Evolutionary conservation across 139 green algal genomes (phyloP).

Genomic region (Micractinium conductrix): DNA sequence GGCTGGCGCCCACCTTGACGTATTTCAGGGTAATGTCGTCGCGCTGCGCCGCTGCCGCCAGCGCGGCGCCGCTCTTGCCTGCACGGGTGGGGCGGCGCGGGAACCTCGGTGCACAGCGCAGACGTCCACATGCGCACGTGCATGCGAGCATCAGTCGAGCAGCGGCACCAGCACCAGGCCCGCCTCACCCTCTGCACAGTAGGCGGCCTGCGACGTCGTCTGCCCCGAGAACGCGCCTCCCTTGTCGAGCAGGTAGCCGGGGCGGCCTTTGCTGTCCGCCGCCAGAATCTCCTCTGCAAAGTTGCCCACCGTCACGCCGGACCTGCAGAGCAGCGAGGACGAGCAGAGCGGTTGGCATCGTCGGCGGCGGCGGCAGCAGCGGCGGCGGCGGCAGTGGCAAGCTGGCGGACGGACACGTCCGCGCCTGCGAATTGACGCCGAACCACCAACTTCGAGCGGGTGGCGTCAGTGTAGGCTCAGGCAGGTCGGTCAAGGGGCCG

Average conservation of each 20-base stretch:
- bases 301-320: slow-evolving; percentile 14
- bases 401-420: too few relatives aligned
- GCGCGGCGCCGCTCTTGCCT: slow-evolving; percentile 10
- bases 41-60: neutral
- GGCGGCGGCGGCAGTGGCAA: neutral
- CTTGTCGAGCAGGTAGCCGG: slow-evolving; percentile 24
- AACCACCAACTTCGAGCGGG: too few relatives aligned
- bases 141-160: too few relatives aligned
- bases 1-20: slow-evolving; percentile 35
- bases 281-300: slow-evolving; percentile 32
- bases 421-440: too few relatives aligned
- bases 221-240: neutral
- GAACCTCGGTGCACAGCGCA: too few relatives aligned
- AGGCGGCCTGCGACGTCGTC: neutral
- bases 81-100: neutral
- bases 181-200: neutral
- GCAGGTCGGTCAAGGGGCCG: too few relatives aligned
- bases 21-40: slow-evolving; percentile 25
- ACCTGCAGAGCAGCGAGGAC: neutral
- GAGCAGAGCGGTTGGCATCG: neutral
- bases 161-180: too few relatives aligned
- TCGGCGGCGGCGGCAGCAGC: too few relatives aligned
- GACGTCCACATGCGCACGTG: too few relatives aligned
- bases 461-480: too few relatives aligned
- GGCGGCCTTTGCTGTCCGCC: neutral